A percentile compares a stretch with the other conserved stretches of the same genome.
Evolutionary conservation across 768 basidiomycete genomes (phyloP).

Genomic region (Lactifluus pinguis): DNA sequence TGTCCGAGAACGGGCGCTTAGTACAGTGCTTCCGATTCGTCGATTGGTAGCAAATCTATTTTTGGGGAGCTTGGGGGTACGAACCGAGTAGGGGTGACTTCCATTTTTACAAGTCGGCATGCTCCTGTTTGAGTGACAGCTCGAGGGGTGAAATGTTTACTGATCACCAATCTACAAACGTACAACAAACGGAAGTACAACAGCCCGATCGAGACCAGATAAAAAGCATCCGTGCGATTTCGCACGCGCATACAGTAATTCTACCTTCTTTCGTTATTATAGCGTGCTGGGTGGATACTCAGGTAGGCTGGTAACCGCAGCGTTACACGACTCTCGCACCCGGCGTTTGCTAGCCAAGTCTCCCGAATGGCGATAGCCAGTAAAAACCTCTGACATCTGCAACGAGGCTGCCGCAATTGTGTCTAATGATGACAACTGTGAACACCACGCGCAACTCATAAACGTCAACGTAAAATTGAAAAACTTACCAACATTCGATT

Average conservation of each 20-base stretch:
- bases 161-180: neutral
- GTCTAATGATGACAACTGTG: constrained; percentile 29
- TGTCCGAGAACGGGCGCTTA: neutral
- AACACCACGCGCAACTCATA: neutral
- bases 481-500: constrained; percentile 40
- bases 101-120: neutral
- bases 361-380: constrained; percentile 64
- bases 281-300: constrained; percentile 52
- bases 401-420: constrained; percentile 60
- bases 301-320: constrained; percentile 60
- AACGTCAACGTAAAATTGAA: neutral
- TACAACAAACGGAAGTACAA: neutral
- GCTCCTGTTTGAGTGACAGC: too few relatives aligned
- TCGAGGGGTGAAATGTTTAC: neutral
- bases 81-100: too few relatives aligned
- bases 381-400: constrained; percentile 68
- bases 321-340: constrained; percentile 72
- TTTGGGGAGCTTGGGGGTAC: too few relatives aligned
- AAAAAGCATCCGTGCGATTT: neutral
- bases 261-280: neutral
- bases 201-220: neutral
- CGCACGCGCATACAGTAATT: neutral
- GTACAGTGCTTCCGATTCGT: neutral
- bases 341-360: constrained; percentile 64
- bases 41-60: too few relatives aligned